phyloP scores from a whole-genome alignment of 2,329 filamentous ascomycete species.

The Cladosporium phlei region DNA sequence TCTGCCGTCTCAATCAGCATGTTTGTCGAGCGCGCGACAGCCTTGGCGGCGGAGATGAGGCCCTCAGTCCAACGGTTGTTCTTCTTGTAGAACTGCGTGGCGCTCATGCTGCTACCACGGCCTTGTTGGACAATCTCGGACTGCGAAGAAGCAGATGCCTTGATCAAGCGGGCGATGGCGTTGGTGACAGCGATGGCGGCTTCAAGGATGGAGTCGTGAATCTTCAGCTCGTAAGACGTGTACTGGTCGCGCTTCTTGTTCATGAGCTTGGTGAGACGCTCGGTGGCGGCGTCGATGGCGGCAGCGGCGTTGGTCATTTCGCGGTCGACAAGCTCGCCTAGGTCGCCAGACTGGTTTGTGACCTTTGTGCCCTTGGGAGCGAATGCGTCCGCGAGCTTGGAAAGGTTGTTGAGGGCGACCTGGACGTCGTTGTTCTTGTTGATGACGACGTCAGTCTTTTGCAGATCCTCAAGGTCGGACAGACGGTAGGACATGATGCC shows the following conservation, averaged over 20 bases:
- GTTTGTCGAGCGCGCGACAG: constrained; percentile 88
- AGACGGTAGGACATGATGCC: constrained; percentile 89
- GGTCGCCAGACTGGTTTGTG: constrained; percentile 69
- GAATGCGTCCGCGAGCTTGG: constrained; percentile 87
- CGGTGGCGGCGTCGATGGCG: constrained; percentile 87
- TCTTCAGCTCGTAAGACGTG: constrained; percentile 91
- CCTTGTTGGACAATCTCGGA: constrained; percentile 95
- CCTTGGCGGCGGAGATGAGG: constrained; percentile 93
- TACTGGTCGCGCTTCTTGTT: constrained; percentile 96
- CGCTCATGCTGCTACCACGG: constrained; percentile 66
- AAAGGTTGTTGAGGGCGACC: constrained; percentile 86
- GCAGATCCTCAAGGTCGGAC: constrained; percentile 80
- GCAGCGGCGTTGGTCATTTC: constrained; percentile 92
- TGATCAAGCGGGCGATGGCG: constrained; percentile 90
- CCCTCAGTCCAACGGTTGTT: constrained; percentile 99
- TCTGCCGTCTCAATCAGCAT: constrained; percentile 97
- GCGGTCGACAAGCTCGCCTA: constrained; percentile 86
- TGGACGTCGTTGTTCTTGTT: constrained; percentile 96
- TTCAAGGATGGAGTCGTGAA: constrained; percentile 91
- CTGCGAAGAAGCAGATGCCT: constrained; percentile 86
- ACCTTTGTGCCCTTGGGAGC: constrained; percentile 79
- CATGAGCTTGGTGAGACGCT: constrained; percentile 82
- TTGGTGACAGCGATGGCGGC: constrained; percentile 90
- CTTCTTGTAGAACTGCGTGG: constrained; percentile 98
- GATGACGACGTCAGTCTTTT: constrained; percentile 96